phyloP scores from a whole-genome alignment of 495 filamentous ascomycete species.

The Podospora pseudopauciseta region DNA sequence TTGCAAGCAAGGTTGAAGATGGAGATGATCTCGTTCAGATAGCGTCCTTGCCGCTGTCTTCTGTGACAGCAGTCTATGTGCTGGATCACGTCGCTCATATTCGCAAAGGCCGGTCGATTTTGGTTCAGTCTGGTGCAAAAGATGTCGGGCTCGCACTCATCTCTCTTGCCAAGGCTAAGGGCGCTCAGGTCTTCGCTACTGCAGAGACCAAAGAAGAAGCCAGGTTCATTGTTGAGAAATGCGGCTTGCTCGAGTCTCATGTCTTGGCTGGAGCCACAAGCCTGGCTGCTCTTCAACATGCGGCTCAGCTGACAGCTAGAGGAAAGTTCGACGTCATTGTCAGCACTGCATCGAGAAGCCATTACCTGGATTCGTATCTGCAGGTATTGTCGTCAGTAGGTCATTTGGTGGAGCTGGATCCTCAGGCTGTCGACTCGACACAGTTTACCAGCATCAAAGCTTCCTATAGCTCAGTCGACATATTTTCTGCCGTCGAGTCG shows the following conservation, averaged over 20 bases:
- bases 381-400: neutral
- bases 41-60: neutral
- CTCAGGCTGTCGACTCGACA: neutral
- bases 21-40: neutral
- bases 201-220: neutral
- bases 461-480: neutral
- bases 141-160: conserved; percentile 1
- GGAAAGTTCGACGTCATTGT: neutral
- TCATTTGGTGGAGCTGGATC: neutral
- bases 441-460: neutral
- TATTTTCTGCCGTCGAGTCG: neutral
- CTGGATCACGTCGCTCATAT: conserved; percentile 19
- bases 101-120: neutral
- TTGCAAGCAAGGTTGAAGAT: neutral
- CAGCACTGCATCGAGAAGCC: neutral
- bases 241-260: neutral
- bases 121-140: neutral
- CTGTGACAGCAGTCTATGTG: neutral
- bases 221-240: neutral
- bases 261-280: neutral
- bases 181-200: neutral
- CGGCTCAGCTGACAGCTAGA: neutral
- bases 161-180: conserved; percentile 4
- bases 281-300: neutral
- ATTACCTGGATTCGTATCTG: neutral